Evolutionary conservation across 2,329 filamentous ascomycete genomes (phyloP), one percentile per base, ranked within the genome.

Genomic region (Coleophoma eucalyptorum): DNA sequence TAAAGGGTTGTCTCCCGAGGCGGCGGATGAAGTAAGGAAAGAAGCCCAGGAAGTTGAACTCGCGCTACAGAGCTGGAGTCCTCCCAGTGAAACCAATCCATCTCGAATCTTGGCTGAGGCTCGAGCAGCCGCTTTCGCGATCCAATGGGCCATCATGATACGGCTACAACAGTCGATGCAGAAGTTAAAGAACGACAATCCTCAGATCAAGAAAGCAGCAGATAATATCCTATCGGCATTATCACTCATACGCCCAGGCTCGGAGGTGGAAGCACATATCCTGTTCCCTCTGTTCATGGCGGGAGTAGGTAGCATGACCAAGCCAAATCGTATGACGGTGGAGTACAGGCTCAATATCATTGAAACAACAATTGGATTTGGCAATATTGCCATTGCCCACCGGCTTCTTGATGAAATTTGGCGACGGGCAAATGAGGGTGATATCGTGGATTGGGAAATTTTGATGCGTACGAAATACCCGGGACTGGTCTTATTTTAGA

Each of bases 281-380:
- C 37, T 48, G 34, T 42, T 48, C 34, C 46, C 46, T 6, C 12
- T 48, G 16, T 48, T 48, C 35, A 48, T 48, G 46, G 46, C 46
- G 15, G 46, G 46, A 15, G 35, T 49, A 33, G 38, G 38, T n/a
- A 41, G 34, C 18, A 43, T 32, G 35, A 49, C 34, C 11, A 49
- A 41, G 26, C 18, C 46, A n/a, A 41, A 43, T 33, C 34, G 35
- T 8, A 34, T 49, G 16, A 43, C 26, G 19, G 38, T 49, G 13
- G 37, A 49, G 37, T 49, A 49, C 31, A 34, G 46, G 15, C 20
- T 49, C n/a, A 49, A 38, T 41, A 38, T 49, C 38, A 33, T 43
- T 18, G 35, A 49, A 37, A 41, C 34, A 38, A 49, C 35, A 20
- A 41, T 49, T 11, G 35, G 35, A 11, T 41, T 41, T 31, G 46